Conservation (phyloP, 2,329 filamentous ascomycete species). For the Plenodomus lindquistii region DNA sequence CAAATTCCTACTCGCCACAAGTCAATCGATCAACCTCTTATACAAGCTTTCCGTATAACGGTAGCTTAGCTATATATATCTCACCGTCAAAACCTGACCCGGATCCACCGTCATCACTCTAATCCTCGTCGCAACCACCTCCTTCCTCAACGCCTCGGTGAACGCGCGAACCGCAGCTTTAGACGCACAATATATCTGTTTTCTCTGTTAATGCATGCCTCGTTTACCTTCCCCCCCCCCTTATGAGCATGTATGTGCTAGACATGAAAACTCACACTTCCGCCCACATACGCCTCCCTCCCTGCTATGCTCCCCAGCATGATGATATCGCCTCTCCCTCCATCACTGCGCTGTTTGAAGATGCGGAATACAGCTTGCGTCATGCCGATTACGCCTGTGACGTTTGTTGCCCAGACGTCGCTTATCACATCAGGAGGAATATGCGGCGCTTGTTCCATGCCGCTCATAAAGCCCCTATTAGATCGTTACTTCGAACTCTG, state of each 20-base stretch:
- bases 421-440: slow-evolving; percentile 82
- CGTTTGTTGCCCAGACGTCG: slow-evolving; percentile 89
- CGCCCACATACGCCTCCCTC: slow-evolving; percentile 80
- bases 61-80: too few relatives aligned
- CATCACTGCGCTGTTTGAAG: slow-evolving; percentile 64
- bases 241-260: too few relatives aligned
- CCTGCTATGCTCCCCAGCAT: slow-evolving; percentile 94
- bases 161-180: slow-evolving; percentile 88
- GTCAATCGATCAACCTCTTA: too few relatives aligned
- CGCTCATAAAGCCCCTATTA: slow-evolving; percentile 87
- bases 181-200: slow-evolving; percentile 94
- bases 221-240: too few relatives aligned
- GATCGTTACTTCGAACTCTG: background rate
- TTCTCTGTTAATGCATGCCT: too few relatives aligned
- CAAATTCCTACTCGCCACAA: too few relatives aligned
- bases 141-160: slow-evolving; percentile 79
- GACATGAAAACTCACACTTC: too few relatives aligned
- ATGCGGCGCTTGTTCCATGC: slow-evolving; percentile 80
- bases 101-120: slow-evolving; percentile 88
- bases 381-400: slow-evolving; percentile 93
- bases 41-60: too few relatives aligned
- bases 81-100: slow-evolving; percentile 91
- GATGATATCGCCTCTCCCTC: slow-evolving; percentile 85
- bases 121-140: slow-evolving; percentile 79
- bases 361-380: slow-evolving; percentile 87